A percentile compares a stretch with the other conserved stretches of the same genome.
phyloP scores from a whole-genome alignment of 257 asterid genomes.

The Penstemon eatonii region DNA sequence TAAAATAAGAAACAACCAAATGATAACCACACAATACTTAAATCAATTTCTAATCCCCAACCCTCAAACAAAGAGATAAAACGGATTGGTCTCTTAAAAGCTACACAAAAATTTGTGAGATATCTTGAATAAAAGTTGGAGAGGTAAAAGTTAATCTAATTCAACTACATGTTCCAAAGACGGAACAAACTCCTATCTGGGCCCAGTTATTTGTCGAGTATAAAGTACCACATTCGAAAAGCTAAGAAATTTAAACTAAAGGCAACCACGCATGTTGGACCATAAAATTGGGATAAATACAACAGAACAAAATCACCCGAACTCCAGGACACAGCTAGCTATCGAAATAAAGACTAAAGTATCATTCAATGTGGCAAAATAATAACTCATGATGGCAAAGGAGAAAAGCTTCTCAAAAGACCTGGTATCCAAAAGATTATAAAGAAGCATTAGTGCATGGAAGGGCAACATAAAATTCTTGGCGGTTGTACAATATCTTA shows the following conservation, averaged over 20 bases:
- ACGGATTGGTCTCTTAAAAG: constrained; percentile 2
- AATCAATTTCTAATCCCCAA: not conserved
- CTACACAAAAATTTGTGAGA: not conserved
- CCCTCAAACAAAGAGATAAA: constrained; percentile 2
- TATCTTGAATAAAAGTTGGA: not conserved
- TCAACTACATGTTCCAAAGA: not conserved
- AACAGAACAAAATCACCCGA: constrained; percentile 1
- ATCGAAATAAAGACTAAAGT: not conserved
- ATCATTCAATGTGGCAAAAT: not conserved
- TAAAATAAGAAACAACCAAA: constrained; percentile 22
- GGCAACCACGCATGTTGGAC: not conserved
- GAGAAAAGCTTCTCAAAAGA: constrained; percentile 30
- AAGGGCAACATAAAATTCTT: constrained; percentile 6
- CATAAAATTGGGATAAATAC: not conserved
- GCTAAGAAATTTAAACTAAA: not conserved
- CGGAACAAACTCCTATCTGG: constrained; percentile 5
- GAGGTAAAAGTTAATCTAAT: not conserved
- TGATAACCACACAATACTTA: not conserved
- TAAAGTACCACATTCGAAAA: not conserved
- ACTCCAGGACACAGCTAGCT: constrained; percentile 12
- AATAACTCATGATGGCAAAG: constrained; percentile 27
- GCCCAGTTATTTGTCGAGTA: not conserved
- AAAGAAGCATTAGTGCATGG: constrained; percentile 24
- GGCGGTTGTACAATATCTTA: constrained; percentile 14
- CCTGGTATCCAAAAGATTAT: constrained; percentile 27